Evolutionary conservation across 2,329 filamentous ascomycete species (phyloP), one percentile per base, ranked within the genome.

Genomic region (Metarhizium rileyi): DNA sequence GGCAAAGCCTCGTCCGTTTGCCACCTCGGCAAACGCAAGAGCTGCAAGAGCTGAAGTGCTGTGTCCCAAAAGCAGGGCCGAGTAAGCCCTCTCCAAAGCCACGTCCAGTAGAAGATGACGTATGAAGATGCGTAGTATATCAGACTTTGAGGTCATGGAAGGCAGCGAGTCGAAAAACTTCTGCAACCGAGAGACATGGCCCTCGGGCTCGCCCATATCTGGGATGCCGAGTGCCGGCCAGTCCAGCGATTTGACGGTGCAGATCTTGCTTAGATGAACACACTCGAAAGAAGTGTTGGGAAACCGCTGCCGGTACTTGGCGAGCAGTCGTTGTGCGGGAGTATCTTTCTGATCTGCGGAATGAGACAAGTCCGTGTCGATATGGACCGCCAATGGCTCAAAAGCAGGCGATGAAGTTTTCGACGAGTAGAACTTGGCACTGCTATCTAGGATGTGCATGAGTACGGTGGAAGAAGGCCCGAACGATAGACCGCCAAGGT

Each of bases 11-110:
- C 91, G 79, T 1, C 93, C 93, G 68, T 95, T 96, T 23, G 91
- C 90, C 2, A 91, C 90, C 68, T 93, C 88, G 6, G 88, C 76
- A 14, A 98, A 78, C 0, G 89, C 87, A 60, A 88, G 83, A 57
- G 91, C 88, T 4, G 93, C 91, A 27, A 98, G 80, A 16, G 83
- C 80, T 5, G 90, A 96, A 20, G 93, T 95, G 56, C 82, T 94
- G 67, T 91, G 84, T 22, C 87, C 90, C 66, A 93, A 84, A 1
- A 97, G 68, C 40, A 97, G 76, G 12, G 81, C 82, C 55, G 84
- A 78, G 63, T 83, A 93, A 12, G 62, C 68, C 26, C 75, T 68
- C 16, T 70, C 65, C 53, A 78, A 74, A 9, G 87, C 86, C 42
- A 80, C 71, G 42, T 79, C 70, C 46, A 89, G 71, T 28, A 96